Conservation (phyloP, 2,329 filamentous ascomycete genomes). For the Venturia oleaginea region DNA sequence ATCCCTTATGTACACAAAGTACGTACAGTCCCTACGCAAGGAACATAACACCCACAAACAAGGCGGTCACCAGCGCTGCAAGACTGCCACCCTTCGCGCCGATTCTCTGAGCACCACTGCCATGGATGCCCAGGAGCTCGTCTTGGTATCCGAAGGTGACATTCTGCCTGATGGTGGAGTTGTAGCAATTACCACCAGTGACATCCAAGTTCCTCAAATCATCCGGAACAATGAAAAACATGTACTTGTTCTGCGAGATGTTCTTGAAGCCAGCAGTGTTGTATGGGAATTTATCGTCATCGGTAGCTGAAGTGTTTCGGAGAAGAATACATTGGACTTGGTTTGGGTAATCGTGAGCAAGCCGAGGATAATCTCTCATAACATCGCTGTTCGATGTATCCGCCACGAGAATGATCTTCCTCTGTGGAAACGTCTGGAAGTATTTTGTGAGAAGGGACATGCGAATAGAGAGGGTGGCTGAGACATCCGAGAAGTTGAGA, state of each 20-base stretch:
- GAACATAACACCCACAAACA: slow-evolving; percentile 6
- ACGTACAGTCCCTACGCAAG: background rate
- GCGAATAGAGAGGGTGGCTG: slow-evolving; percentile 63
- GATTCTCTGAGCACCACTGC: slow-evolving; percentile 7
- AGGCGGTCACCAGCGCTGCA: background rate
- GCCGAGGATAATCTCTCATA: slow-evolving; percentile 54
- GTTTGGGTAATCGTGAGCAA: slow-evolving; percentile 57
- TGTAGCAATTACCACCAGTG: slow-evolving; percentile 58
- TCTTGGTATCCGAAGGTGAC: slow-evolving; percentile 50
- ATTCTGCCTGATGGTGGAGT: slow-evolving; percentile 56
- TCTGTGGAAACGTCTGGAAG: slow-evolving; percentile 64
- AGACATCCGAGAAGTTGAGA: slow-evolving; percentile 68
- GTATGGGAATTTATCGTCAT: slow-evolving; percentile 65
- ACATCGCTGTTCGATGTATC: slow-evolving; percentile 71
- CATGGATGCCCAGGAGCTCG: slow-evolving; percentile 13
- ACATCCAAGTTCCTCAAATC: slow-evolving; percentile 60
- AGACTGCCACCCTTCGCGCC: slow-evolving; percentile 1
- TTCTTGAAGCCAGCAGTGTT: slow-evolving; percentile 62
- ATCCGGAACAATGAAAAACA: slow-evolving; percentile 69
- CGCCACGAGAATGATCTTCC: slow-evolving; percentile 67
- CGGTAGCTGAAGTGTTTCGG: slow-evolving; percentile 64
- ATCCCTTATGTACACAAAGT: background rate
- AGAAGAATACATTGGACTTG: slow-evolving; percentile 72
- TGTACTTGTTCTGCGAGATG: slow-evolving; percentile 58
- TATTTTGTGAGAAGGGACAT: slow-evolving; percentile 60